phyloP scores from a whole-genome alignment of 208 protist genomes.

The Endotrypanum monterogeii region DNA sequence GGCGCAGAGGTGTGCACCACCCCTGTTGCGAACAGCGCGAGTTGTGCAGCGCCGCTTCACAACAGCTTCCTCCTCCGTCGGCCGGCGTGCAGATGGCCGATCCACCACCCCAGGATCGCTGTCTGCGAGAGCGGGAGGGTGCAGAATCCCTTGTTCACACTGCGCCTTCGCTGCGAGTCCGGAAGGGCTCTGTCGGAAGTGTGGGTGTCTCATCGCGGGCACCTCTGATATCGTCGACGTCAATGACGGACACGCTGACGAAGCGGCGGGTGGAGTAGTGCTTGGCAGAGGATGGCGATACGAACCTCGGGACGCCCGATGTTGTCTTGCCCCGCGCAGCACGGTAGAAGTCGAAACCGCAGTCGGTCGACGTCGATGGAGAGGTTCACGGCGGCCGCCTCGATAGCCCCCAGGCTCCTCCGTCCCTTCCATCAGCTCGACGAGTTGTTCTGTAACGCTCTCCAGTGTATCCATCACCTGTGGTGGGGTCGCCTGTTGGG shows the following conservation, averaged over 20 bases:
- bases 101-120: not conserved
- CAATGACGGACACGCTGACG: conserved; percentile 7
- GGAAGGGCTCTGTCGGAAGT: not conserved
- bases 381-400: not conserved
- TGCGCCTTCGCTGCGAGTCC: not conserved
- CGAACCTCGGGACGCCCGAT: not conserved
- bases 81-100: not conserved
- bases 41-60: not conserved
- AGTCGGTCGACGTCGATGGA: conserved; percentile 3
- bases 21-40: not conserved
- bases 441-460: conserved; percentile 20
- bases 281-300: not conserved
- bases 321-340: not conserved
- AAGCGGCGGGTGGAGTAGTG: not conserved
- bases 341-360: not conserved
- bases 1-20: conserved; percentile 10
- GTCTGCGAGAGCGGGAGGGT: not conserved
- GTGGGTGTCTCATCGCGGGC: not conserved
- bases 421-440: conserved; percentile 15
- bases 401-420: not conserved
- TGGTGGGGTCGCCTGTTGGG: not conserved
- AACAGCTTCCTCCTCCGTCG: not conserved
- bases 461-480: conserved; percentile 10
- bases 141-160: not conserved
- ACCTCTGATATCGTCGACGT: conserved; percentile 1